These are phyloP conservation scores for Ustilago esculenta DNA, from an alignment of 1,284 basidiomycete species.

Conservation along the genomic window DNA sequence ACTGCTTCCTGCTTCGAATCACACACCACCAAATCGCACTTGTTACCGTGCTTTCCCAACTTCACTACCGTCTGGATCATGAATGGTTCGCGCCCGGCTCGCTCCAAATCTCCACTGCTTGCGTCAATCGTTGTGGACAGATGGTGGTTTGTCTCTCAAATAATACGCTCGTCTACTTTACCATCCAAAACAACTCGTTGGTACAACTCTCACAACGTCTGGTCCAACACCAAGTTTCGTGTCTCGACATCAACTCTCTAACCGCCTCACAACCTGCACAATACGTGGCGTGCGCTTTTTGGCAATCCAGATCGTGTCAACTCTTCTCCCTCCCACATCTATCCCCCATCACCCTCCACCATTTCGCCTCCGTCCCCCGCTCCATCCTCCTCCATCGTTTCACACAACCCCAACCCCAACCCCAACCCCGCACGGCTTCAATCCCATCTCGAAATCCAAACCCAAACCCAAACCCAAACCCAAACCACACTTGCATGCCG, in stretches of 20 bases:
- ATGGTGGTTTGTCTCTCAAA: conserved; percentile 75
- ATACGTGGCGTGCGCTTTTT: conserved; percentile 77
- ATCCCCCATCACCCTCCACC: conserved; percentile 54
- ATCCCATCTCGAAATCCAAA: too few species aligned
- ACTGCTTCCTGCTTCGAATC: conserved; percentile 13
- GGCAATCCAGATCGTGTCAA: conserved; percentile 76
- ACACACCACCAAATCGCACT: conserved; percentile 15
- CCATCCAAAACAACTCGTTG: conserved; percentile 69
- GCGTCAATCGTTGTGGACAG: conserved; percentile 74
- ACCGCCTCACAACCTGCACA: conserved; percentile 21
- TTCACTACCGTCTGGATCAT: too few species aligned
- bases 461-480: too few species aligned
- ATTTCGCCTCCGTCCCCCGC: conserved; percentile 71
- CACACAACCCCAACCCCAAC: too few species aligned
- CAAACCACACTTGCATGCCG: conserved; percentile 72
- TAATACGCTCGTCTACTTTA: conserved; percentile 73
- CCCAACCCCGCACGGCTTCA: too few species aligned
- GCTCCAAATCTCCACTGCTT: conserved; percentile 27
- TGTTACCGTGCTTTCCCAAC: conserved; percentile 4
- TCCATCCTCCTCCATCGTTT: conserved; percentile 78
- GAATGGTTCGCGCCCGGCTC: conserved; percentile 24
- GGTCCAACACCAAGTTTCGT: conserved; percentile 61
- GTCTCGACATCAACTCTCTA: conserved; percentile 64
- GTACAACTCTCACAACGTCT: conserved; percentile 1
- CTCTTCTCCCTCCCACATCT: conserved; percentile 73